Percentiles rank a stretch among this genome's conserved stretches.
Evolutionary conservation across 225 moss, liverwort and hornwort species (phyloP).

Genomic region (Bryum argenteum): DNA sequence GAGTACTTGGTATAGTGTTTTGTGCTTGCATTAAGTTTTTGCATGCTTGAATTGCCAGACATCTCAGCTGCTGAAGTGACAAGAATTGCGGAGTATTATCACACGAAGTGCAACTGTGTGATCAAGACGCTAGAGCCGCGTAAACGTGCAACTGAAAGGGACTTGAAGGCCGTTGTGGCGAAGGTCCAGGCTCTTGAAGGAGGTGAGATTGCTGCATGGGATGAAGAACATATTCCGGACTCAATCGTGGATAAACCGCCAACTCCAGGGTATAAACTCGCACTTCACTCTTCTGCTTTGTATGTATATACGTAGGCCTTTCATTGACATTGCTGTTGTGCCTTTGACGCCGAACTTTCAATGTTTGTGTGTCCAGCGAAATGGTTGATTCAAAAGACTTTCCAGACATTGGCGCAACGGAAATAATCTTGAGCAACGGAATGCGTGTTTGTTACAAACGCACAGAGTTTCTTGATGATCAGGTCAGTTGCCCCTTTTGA

Average conservation of each 20-base stretch:
- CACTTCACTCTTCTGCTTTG: background rate
- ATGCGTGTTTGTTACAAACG: slow-evolving; percentile 95
- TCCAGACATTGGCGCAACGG: slow-evolving; percentile 82
- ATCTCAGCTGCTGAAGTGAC: slow-evolving; percentile 88
- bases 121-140: slow-evolving; percentile 93
- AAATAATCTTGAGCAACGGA: slow-evolving; percentile 83
- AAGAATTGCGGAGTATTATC: slow-evolving; percentile 82
- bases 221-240: slow-evolving; percentile 89
- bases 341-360: slow-evolving; percentile 23
- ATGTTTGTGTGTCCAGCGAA: slow-evolving; percentile 53
- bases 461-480: slow-evolving; percentile 95
- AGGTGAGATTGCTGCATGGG: slow-evolving; percentile 75
- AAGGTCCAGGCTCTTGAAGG: slow-evolving; percentile 87
- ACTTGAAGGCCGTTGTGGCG: slow-evolving; percentile 72
- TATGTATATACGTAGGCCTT: slow-evolving; percentile 4
- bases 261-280: slow-evolving; percentile 59
- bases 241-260: slow-evolving; percentile 81
- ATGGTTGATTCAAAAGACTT: slow-evolving; percentile 65
- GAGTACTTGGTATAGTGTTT: slow-evolving; percentile 4
- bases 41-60: slow-evolving; percentile 47
- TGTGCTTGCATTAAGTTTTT: slow-evolving; percentile 14
- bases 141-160: slow-evolving; percentile 73
- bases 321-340: background rate
- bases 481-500: slow-evolving; percentile 50
- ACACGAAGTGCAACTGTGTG: slow-evolving; percentile 82